Conservation (phyloP, 2,329 filamentous ascomycete species). For the Pleomassaria siparia region DNA sequence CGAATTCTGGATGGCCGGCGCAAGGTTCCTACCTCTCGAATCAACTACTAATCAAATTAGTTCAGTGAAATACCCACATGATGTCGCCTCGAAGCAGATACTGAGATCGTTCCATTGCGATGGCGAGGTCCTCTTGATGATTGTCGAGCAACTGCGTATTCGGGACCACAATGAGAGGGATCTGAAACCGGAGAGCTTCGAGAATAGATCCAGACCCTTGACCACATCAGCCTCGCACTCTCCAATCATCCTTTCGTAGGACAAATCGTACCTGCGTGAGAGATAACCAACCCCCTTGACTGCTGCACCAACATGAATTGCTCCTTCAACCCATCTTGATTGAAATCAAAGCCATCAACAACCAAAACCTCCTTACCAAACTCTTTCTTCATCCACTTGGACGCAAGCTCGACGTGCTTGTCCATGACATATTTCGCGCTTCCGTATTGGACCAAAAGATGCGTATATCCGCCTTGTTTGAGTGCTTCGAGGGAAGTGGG, state of each 20-base stretch:
- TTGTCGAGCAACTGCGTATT: constrained; percentile 83
- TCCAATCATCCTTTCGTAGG: not conserved
- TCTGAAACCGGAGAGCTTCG: constrained; percentile 71
- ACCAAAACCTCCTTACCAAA: constrained; percentile 16
- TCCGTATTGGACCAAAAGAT: constrained; percentile 80
- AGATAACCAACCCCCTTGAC: constrained; percentile 74
- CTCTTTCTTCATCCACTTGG: not conserved
- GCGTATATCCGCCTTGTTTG: constrained; percentile 62
- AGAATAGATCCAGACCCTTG: constrained; percentile 87
- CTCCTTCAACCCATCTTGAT: constrained; percentile 57
- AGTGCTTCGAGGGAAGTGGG: constrained; percentile 66
- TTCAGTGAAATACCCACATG: constrained; percentile 55
- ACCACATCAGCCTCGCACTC: constrained; percentile 5
- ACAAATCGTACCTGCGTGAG: constrained; percentile 78
- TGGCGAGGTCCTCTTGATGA: constrained; percentile 85
- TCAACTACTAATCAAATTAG: constrained; percentile 8
- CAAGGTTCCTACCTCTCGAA: constrained; percentile 45
- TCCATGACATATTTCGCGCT: constrained; percentile 61
- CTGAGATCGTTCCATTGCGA: constrained; percentile 70
- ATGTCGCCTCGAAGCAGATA: constrained; percentile 75
- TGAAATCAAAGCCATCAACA: constrained; percentile 68
- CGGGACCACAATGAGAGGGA: constrained; percentile 85
- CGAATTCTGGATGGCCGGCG: constrained; percentile 49
- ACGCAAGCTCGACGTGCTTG: constrained; percentile 16
- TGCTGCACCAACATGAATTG: constrained; percentile 60